Evolutionary conservation across 768 basidiomycete genomes (phyloP).

Genomic region (Serendipita sp.): DNA sequence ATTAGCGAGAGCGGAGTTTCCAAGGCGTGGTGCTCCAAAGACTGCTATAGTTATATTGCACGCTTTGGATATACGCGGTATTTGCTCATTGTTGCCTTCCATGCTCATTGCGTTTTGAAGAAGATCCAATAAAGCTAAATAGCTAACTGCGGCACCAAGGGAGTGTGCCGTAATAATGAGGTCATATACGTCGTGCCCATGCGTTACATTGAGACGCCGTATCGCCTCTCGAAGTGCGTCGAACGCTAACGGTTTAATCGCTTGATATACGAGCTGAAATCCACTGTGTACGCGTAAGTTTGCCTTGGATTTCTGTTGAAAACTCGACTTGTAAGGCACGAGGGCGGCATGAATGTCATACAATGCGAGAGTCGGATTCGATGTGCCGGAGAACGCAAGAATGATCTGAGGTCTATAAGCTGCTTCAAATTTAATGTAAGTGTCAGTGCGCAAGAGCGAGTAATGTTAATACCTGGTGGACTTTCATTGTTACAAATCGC

Average conservation of each 20-base stretch:
- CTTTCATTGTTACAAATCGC: not conserved
- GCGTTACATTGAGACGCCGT: constrained; percentile 10
- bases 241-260: constrained; percentile 22
- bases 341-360: constrained; percentile 28
- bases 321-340: constrained; percentile 19
- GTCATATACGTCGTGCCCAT: constrained; percentile 19
- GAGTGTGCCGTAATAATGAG: constrained; percentile 41
- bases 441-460: not conserved
- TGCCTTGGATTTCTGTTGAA: constrained; percentile 17
- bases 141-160: constrained; percentile 37
- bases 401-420: constrained; percentile 27
- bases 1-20: constrained; percentile 19
- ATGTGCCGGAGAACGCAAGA: constrained; percentile 36
- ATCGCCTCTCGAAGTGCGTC: constrained; percentile 26
- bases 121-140: constrained; percentile 32
- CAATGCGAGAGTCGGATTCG: constrained; percentile 26
- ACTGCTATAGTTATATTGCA: constrained; percentile 24
- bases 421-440: not conserved
- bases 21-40: constrained; percentile 37
- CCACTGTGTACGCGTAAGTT: constrained; percentile 29
- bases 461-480: not conserved
- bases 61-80: not conserved
- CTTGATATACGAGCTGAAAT: constrained; percentile 37
- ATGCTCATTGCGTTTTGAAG: constrained; percentile 15
- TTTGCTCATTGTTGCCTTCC: not conserved